phyloP scores from a whole-genome alignment of 176 grass and related monocot species.

The Thalia dealbata region DNA sequence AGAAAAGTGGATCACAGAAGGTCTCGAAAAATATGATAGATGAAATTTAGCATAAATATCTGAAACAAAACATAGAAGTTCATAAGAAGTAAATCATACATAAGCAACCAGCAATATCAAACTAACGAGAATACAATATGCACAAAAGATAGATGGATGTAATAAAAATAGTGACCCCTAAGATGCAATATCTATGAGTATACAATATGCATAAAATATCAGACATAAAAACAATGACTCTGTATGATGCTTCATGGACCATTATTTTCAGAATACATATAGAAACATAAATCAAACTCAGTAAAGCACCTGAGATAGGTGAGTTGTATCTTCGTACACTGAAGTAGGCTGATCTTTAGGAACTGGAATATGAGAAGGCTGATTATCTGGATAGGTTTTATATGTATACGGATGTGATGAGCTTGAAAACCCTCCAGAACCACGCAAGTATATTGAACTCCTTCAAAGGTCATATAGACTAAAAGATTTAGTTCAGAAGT shows the following conservation, averaged over 20 bases:
- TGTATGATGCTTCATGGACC: not conserved
- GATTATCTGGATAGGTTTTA: constrained; percentile 54
- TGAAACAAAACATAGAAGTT: not conserved
- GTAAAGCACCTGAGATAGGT: constrained; percentile 56
- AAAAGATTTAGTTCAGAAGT: constrained; percentile 9
- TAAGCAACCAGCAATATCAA: not conserved
- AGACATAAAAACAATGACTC: too few species aligned
- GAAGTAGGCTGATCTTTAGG: constrained; percentile 46
- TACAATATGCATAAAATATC: too few species aligned
- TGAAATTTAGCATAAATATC: not conserved
- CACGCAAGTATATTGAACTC: constrained; percentile 74
- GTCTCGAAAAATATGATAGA: not conserved
- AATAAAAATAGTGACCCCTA: not conserved
- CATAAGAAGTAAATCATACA: not conserved
- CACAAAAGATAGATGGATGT: not conserved
- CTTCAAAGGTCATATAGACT: constrained; percentile 25
- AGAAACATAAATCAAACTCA: not conserved
- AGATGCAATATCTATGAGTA: too few species aligned
- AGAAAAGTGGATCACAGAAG: too few species aligned
- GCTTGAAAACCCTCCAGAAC: constrained; percentile 91
- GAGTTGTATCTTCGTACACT: constrained; percentile 56
- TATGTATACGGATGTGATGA: constrained; percentile 53
- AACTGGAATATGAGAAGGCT: constrained; percentile 57
- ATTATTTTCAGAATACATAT: not conserved
- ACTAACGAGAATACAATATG: not conserved